Evolutionary conservation across 2,329 filamentous ascomycete genomes (phyloP), one percentile per base, ranked within the genome.

Genomic region (Fusarium redolens): DNA sequence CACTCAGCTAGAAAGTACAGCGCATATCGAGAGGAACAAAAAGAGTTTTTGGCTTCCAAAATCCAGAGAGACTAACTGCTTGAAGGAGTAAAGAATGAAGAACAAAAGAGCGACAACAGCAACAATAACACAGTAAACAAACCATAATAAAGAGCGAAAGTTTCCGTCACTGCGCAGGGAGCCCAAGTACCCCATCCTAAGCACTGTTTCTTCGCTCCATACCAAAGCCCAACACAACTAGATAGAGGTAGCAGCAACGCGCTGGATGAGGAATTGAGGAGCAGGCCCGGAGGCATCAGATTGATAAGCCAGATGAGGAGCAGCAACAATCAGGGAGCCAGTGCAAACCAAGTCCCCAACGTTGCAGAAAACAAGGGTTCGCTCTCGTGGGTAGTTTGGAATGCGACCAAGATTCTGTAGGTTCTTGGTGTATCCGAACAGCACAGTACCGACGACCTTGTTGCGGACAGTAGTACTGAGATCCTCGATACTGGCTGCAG

Each of bases 341-440:
- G 38, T 68, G 71, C 82, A 84, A 25, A 84, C 81, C 11, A 78
- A 73, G 30, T 85, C 83, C 0, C 73, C 74, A 1, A 56, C 1
- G 3, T 79, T 79, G 70, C 83, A 85, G 74, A 78, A 85, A 4
- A 85, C 78, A 57, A 78, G 62, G 11, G 80, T 80, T 48, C 79
- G 77, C 37, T 78, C 75, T 1, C 59, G 48, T 1, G 82, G 80
- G 68, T 81, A 85, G 73, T 82, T 81, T 41, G 80, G 81, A 41
- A 85, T 84, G 35, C 74, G 65, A 30, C 83, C 82, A 4, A 58
- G 51, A 63, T 84, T 83, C 72, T 85, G 83, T 28, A 78, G 61
- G 75, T 85, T 85, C 78, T 84, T 82, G 50, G 83, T 84, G 70
- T 85, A 84, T 1, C 83, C 83, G 41, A 82, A 84, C 20, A 83